These are phyloP conservation scores for Mangifera indica DNA, from an alignment of 345 rosid genomes.

Conservation along the genomic window DNA sequence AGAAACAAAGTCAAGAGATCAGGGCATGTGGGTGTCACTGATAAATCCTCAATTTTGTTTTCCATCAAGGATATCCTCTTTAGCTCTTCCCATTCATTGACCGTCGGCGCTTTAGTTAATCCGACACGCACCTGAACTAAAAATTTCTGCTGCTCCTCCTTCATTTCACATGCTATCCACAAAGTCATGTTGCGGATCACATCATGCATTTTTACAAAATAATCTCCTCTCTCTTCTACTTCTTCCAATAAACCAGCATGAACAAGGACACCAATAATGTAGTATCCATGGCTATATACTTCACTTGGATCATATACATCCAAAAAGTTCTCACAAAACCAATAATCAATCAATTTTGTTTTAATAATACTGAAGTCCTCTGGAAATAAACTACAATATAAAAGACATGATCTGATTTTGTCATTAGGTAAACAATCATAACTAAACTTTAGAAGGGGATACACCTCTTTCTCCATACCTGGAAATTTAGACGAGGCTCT, in stretches of 20 bases:
- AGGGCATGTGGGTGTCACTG: conserved; percentile 14
- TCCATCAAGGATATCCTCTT: conserved; percentile 32
- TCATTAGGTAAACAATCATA: conserved; percentile 1
- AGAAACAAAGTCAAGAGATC: conserved; percentile 32
- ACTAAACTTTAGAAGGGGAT: not conserved
- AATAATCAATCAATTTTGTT: conserved; percentile 12
- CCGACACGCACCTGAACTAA: conserved; percentile 15
- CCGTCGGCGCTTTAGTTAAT: conserved; percentile 16
- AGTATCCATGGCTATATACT: conserved; percentile 23
- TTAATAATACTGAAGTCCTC: conserved; percentile 17
- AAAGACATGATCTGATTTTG: not conserved
- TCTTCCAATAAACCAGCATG: conserved; percentile 29
- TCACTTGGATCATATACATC: conserved; percentile 1
- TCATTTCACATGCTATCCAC: conserved; percentile 28
- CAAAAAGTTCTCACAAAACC: conserved; percentile 33
- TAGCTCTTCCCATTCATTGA: conserved; percentile 16
- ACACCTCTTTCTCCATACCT: not conserved
- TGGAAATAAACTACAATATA: conserved; percentile 20
- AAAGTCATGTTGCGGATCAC: conserved; percentile 42
- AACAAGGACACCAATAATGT: conserved; percentile 27
- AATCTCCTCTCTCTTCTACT: not conserved
- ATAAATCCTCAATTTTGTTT: conserved; percentile 19
- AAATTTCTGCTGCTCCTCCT: conserved; percentile 15
- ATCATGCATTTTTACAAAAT: conserved; percentile 40
- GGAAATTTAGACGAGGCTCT: conserved; percentile 7